Evolutionary conservation across 495 filamentous ascomycete genomes (phyloP).

Genomic region (Penicillium chermesinum): DNA sequence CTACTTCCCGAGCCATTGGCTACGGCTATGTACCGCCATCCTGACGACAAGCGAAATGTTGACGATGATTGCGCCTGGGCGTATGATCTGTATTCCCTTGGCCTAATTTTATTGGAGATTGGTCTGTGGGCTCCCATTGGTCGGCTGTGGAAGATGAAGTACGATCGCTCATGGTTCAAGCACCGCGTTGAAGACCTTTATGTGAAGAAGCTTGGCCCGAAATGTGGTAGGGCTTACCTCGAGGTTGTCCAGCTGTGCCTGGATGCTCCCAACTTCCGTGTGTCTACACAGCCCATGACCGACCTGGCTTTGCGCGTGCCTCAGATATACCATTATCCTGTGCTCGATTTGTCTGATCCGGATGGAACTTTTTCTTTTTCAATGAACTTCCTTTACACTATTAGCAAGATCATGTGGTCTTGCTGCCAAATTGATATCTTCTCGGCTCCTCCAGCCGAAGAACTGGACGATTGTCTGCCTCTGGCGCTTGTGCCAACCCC

Average conservation of each 20-base stretch:
- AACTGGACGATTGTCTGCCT: conserved; percentile 43
- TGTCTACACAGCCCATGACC: conserved; percentile 52
- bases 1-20: conserved; percentile 45
- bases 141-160: conserved; percentile 62
- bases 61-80: conserved; percentile 49
- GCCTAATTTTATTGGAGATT: conserved; percentile 77
- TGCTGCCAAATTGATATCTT: conserved; percentile 46
- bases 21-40: conserved; percentile 71
- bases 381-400: conserved; percentile 46
- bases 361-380: conserved; percentile 44
- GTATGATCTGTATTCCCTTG: conserved; percentile 81
- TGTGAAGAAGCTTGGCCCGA: conserved; percentile 60
- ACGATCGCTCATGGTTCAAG: conserved; percentile 59
- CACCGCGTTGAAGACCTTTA: conserved; percentile 57
- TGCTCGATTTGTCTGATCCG: conserved; percentile 44
- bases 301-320: conserved; percentile 40
- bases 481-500: conserved; percentile 39
- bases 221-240: conserved; percentile 73
- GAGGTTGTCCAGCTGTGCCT: conserved; percentile 76
- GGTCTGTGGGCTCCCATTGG: conserved; percentile 81
- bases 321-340: conserved; percentile 44
- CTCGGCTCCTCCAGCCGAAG: conserved; percentile 37
- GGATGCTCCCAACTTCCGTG: conserved; percentile 61
- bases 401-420: conserved; percentile 41
- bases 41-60: conserved; percentile 60